Evolutionary conservation across 1,139 yeast species (phyloP).

Genomic region (Eremothecium sinecaudum): DNA sequence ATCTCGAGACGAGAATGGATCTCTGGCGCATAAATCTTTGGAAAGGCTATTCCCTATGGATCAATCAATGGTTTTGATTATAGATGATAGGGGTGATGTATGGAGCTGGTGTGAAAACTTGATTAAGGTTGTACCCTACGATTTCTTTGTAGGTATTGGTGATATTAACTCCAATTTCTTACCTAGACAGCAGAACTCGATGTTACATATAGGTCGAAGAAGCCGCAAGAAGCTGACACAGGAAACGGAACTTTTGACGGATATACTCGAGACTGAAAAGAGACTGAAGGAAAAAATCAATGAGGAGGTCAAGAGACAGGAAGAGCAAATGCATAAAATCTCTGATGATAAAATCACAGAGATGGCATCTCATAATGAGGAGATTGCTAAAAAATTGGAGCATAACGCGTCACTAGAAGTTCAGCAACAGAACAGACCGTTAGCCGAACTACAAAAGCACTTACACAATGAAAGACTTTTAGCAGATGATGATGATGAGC

Average conservation of each 20-base stretch:
- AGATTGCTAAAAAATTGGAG: conserved; percentile 35
- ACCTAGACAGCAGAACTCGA: conserved; percentile 63
- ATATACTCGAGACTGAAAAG: conserved; percentile 28
- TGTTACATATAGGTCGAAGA: conserved; percentile 61
- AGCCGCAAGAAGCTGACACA: conserved; percentile 35
- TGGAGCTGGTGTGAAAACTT: conserved; percentile 97
- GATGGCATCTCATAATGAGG: conserved; percentile 28
- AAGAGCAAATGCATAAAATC: conserved; percentile 22
- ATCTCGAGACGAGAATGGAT: conserved; percentile 92
- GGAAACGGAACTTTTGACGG: conserved; percentile 27
- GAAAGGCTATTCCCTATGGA: conserved; percentile 90
- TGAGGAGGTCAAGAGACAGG: conserved; percentile 31
- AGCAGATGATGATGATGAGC: conserved; percentile 74
- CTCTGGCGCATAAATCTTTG: conserved; percentile 78
- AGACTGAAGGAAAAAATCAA: conserved; percentile 28
- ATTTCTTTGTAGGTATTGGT: conserved; percentile 93
- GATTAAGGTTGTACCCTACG: conserved; percentile 88
- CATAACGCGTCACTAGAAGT: conserved; percentile 33
- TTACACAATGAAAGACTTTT: conserved; percentile 59
- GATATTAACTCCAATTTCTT: conserved; percentile 90
- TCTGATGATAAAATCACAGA: conserved; percentile 22
- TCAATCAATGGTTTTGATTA: conserved; percentile 91
- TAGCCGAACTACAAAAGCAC: conserved; percentile 73
- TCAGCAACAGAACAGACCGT: conserved; percentile 53
- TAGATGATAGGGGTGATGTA: conserved; percentile 97